Evolutionary conservation across 108 stramenopile genomes (phyloP).

Genomic region (Tribonema minus): DNA sequence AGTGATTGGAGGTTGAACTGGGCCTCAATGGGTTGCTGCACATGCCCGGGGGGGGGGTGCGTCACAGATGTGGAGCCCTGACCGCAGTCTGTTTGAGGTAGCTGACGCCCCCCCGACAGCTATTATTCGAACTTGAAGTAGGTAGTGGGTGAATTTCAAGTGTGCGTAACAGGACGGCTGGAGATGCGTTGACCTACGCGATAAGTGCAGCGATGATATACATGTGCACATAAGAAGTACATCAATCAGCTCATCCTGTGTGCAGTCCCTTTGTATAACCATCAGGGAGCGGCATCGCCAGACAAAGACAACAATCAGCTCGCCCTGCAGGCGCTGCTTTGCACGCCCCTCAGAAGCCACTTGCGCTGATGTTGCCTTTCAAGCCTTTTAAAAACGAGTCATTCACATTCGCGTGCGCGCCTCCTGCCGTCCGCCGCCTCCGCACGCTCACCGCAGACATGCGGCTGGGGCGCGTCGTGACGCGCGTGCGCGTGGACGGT

Average conservation of each 20-base stretch:
- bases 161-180: too few relatives aligned
- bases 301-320: background rate
- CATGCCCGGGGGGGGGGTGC: conserved; percentile 74
- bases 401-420: too few relatives aligned
- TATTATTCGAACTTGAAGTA: background rate
- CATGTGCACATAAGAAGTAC: too few relatives aligned
- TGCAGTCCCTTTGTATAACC: background rate
- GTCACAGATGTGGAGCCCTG: conserved; percentile 63
- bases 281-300: too few relatives aligned
- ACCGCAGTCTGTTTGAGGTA: background rate
- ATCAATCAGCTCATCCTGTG: background rate
- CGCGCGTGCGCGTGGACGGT: background rate
- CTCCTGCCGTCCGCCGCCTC: background rate
- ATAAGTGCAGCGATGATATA: too few relatives aligned
- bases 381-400: background rate
- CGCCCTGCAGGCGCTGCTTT: background rate
- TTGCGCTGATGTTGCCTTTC: background rate
- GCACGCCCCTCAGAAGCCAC: background rate
- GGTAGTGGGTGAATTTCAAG: too few relatives aligned
- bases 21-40: conserved; percentile 71
- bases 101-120: background rate
- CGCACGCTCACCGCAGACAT: background rate
- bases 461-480: background rate
- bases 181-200: too few relatives aligned
- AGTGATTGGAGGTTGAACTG: too few relatives aligned